phyloP scores from a whole-genome alignment of 2,329 filamentous ascomycete genomes.

The Claviceps fusiformis region DNA sequence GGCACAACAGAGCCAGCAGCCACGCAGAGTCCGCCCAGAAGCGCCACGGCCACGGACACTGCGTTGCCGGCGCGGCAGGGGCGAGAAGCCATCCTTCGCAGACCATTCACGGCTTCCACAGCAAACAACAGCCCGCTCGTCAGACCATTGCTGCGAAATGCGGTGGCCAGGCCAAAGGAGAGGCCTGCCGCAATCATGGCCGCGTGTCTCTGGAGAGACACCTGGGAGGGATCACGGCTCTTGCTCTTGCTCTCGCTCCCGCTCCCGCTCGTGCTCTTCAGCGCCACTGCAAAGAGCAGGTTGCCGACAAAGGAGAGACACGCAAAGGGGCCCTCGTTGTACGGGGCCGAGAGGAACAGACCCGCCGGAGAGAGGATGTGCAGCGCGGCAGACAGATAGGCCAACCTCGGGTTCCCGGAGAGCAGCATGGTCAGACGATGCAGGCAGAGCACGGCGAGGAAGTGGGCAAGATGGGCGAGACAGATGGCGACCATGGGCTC shows the following conservation, averaged over 20 bases:
- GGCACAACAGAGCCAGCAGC: conserved; percentile 56
- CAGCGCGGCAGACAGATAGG: conserved; percentile 56
- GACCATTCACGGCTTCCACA: conserved; percentile 37
- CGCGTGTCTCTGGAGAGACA: conserved; percentile 23
- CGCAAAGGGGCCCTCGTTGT: conserved; percentile 69
- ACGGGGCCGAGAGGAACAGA: conserved; percentile 77
- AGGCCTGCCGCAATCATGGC: conserved; percentile 49
- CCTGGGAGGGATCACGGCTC: not conserved
- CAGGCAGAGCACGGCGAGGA: conserved; percentile 59
- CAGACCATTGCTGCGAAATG: conserved; percentile 74
- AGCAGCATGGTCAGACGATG: conserved; percentile 51
- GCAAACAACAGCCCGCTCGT: conserved; percentile 68
- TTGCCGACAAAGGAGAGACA: conserved; percentile 63
- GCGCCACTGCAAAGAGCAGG: conserved; percentile 48
- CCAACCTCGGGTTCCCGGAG: conserved; percentile 35
- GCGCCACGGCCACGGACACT: conserved; percentile 41
- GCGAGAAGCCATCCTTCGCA: conserved; percentile 12
- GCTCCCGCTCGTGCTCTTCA: conserved; percentile 11
- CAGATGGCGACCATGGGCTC: conserved; percentile 45
- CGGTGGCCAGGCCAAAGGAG: conserved; percentile 57
- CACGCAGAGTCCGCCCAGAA: conserved; percentile 54
- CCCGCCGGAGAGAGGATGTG: conserved; percentile 81
- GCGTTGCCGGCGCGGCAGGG: conserved; percentile 24
- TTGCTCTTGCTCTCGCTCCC: not conserved
- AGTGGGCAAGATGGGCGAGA: conserved; percentile 62